Conservation (phyloP, 2,329 filamentous ascomycete genomes). For the Sporothrix brasiliensis region DNA sequence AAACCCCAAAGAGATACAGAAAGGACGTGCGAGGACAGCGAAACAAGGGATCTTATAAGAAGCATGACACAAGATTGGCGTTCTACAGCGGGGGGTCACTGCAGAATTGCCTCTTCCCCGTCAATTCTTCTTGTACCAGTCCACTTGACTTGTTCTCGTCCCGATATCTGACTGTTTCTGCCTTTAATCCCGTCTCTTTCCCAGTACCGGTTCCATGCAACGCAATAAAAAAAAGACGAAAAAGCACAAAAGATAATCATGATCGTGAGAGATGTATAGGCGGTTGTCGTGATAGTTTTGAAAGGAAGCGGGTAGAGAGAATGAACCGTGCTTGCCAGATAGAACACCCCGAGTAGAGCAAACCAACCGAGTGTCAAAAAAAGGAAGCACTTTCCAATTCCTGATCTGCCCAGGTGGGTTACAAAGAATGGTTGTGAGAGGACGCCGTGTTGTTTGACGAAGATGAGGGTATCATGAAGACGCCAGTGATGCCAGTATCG, state of each 20-base stretch:
- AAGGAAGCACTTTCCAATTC: conserved; percentile 23
- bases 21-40: neutral
- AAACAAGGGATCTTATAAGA: neutral
- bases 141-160: neutral
- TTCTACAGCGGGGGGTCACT: conserved; percentile 1
- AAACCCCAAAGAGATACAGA: conserved; percentile 17
- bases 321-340: conserved; percentile 11
- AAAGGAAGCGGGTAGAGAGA: neutral
- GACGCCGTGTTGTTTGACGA: conserved; percentile 2
- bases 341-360: neutral
- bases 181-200: conserved; percentile 18
- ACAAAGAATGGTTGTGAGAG: neutral
- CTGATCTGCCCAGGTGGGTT: neutral
- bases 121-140: neutral
- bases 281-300: neutral
- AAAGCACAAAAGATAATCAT: conserved; percentile 22
- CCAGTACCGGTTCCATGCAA: conserved; percentile 15
- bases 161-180: neutral
- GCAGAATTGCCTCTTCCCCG: neutral
- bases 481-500: conserved; percentile 3
- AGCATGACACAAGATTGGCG: neutral
- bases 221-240: neutral
- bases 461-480: neutral
- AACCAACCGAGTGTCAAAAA: neutral
- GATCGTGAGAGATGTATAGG: neutral